A percentile compares a stretch with the other conserved stretches of the same genome.
These are phyloP conservation scores for Hirschioporus abietinus DNA, from an alignment of 768 basidiomycete genomes.

Conservation along the genomic window DNA sequence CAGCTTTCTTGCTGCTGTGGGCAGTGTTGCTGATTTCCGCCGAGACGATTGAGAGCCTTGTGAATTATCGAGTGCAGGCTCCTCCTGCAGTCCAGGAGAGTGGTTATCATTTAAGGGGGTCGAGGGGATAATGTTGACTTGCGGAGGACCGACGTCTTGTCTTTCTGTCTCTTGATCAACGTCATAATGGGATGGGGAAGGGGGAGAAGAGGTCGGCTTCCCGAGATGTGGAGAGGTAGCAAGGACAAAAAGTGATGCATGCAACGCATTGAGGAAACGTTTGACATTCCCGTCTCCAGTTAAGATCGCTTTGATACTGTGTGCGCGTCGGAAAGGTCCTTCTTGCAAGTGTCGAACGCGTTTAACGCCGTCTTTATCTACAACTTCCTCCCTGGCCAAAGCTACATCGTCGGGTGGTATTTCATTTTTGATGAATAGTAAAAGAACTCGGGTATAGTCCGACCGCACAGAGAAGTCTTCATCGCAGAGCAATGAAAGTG, in stretches of 20 bases:
- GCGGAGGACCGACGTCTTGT: constrained; percentile 15
- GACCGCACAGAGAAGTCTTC: constrained; percentile 68
- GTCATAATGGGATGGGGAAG: constrained; percentile 35
- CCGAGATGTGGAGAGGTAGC: constrained; percentile 67
- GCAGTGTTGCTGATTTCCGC: constrained; percentile 42
- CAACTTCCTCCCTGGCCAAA: constrained; percentile 37
- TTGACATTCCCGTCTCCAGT: constrained; percentile 56
- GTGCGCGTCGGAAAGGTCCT: constrained; percentile 41
- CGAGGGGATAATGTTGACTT: constrained; percentile 26
- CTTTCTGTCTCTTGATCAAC: constrained; percentile 20
- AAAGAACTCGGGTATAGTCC: constrained; percentile 69
- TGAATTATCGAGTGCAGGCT: constrained; percentile 12
- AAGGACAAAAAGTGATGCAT: constrained; percentile 77
- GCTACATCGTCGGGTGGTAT: background rate
- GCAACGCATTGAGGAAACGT: constrained; percentile 72
- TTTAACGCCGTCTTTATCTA: constrained; percentile 41
- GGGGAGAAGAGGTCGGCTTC: constrained; percentile 29
- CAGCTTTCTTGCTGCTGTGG: constrained; percentile 51
- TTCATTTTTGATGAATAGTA: constrained; percentile 73
- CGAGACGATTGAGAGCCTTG: constrained; percentile 29
- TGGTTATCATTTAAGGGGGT: constrained; percentile 26
- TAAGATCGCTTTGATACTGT: constrained; percentile 41
- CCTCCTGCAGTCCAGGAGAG: constrained; percentile 17
- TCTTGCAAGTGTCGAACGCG: constrained; percentile 42
- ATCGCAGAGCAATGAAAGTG: constrained; percentile 79